phyloP scores from a whole-genome alignment of 2,329 filamentous ascomycete genomes.

The Emergomyces pasteurianus region DNA sequence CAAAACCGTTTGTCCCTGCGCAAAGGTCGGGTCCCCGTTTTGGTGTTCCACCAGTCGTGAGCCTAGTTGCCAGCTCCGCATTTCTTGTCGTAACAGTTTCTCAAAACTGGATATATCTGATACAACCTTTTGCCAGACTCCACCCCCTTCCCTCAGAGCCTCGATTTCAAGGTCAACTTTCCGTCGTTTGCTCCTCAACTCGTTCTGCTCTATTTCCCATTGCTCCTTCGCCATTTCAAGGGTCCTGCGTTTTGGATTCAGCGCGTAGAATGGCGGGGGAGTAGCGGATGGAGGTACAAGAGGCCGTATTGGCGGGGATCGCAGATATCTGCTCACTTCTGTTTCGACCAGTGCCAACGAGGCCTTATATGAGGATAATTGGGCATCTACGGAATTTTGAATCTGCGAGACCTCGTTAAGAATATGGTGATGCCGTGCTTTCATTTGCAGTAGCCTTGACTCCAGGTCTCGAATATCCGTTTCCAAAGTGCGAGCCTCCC shows the following conservation, averaged over 20 bases:
- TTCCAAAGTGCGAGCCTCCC: slow-evolving; percentile 42
- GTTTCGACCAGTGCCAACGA: slow-evolving; percentile 44
- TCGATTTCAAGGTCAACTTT: slow-evolving; percentile 41
- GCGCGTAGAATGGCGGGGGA: slow-evolving; percentile 35
- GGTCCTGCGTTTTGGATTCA: slow-evolving; percentile 46
- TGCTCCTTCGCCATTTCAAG: slow-evolving; percentile 49
- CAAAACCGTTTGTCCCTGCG: slow-evolving; percentile 21
- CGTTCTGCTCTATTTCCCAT: slow-evolving; percentile 40
- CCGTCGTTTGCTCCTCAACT: slow-evolving; percentile 32
- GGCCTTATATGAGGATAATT: slow-evolving; percentile 46
- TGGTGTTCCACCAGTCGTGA: slow-evolving; percentile 11
- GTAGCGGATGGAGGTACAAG: slow-evolving; percentile 16
- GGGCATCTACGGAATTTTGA: slow-evolving; percentile 47
- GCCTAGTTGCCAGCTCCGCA: slow-evolving; percentile 18
- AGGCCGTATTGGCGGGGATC: slow-evolving; percentile 33
- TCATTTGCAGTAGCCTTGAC: slow-evolving; percentile 43
- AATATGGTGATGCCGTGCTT: slow-evolving; percentile 42
- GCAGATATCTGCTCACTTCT: slow-evolving; percentile 43
- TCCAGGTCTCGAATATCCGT: slow-evolving; percentile 47
- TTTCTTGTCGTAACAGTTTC: slow-evolving; percentile 32
- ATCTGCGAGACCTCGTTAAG: slow-evolving; percentile 39
- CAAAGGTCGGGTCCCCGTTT: slow-evolving; percentile 1
- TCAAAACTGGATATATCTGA: slow-evolving; percentile 43
- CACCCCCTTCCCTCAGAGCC: slow-evolving; percentile 47
- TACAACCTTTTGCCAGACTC: slow-evolving; percentile 46